Conservation (phyloP, 306 rosid species). For the Oemleria cerasiformis region DNA sequence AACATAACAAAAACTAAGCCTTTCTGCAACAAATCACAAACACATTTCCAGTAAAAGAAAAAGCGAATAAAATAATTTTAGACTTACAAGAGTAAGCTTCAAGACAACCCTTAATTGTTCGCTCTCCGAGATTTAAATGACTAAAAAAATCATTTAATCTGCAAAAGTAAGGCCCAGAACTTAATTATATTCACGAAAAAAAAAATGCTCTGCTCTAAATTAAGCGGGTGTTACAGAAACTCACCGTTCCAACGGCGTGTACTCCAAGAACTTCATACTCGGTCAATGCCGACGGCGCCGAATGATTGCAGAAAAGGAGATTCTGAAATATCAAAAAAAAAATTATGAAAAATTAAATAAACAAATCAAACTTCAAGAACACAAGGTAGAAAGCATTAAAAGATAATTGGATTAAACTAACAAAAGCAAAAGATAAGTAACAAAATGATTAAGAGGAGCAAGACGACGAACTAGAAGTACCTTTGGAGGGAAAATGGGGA, state of each 20-base stretch:
- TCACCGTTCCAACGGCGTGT: slow-evolving; percentile 82
- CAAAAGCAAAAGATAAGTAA: neutral
- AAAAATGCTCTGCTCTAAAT: neutral
- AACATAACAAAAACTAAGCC: slow-evolving; percentile 11
- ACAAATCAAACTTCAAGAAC: neutral
- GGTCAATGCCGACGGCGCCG: neutral
- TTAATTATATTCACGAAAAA: neutral
- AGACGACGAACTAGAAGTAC: neutral
- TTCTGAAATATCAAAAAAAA: slow-evolving; percentile 20
- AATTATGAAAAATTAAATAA: neutral
- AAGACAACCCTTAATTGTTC: slow-evolving; percentile 78
- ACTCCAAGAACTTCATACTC: slow-evolving; percentile 81
- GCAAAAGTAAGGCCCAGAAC: slow-evolving; percentile 15
- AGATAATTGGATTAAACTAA: neutral
- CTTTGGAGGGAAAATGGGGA: neutral
- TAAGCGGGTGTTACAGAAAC: neutral
- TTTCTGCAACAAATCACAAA: slow-evolving; percentile 18
- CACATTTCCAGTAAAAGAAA: neutral
- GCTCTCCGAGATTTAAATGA: slow-evolving; percentile 83
- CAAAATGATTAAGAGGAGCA: neutral
- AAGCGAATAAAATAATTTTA: neutral
- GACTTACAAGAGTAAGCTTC: slow-evolving; percentile 97
- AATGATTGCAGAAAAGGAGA: neutral
- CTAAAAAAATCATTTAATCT: slow-evolving; percentile 71
- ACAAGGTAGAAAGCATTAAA: neutral